These are phyloP conservation scores for Malbranchea cinnamomea DNA, from an alignment of 2,329 filamentous ascomycete genomes.

Conservation along the genomic window DNA sequence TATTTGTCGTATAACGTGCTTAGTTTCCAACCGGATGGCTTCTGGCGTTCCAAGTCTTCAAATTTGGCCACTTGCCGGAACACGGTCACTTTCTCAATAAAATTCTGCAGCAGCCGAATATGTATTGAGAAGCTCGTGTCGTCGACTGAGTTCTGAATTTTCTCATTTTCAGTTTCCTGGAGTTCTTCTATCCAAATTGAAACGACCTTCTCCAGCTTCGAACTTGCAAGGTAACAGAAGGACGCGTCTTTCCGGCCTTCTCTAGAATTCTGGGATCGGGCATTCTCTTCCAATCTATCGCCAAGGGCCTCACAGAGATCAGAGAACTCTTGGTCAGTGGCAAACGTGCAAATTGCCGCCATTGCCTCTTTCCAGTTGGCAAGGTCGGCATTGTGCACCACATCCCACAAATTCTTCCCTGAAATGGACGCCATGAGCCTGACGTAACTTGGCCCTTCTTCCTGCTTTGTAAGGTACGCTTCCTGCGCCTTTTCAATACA, in stretches of 20 bases:
- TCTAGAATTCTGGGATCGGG: conserved; percentile 39
- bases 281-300: conserved; percentile 67
- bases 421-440: conserved; percentile 83
- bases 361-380: conserved; percentile 94
- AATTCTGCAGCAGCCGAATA: conserved; percentile 71
- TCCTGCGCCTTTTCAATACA: conserved; percentile 88
- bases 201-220: conserved; percentile 94
- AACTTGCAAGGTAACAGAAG: conserved; percentile 91
- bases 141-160: conserved; percentile 50
- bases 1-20: conserved; percentile 84
- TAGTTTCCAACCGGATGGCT: conserved; percentile 76
- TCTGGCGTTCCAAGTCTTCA: conserved; percentile 57
- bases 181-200: conserved; percentile 86
- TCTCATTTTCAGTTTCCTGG: conserved; percentile 64
- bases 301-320: conserved; percentile 91
- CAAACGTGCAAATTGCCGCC: conserved; percentile 90
- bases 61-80: conserved; percentile 93
- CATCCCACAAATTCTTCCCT: conserved; percentile 93
- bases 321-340: conserved; percentile 77
- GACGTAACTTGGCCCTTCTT: conserved; percentile 76
- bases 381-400: conserved; percentile 90
- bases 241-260: conserved; percentile 68
- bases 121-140: conserved; percentile 87
- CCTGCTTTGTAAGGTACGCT: conserved; percentile 73
- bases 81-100: conserved; percentile 96